Base-by-base conservation (phyloP, 352 stramenopile genomes). In the Blastocystis sp. region DNA sequence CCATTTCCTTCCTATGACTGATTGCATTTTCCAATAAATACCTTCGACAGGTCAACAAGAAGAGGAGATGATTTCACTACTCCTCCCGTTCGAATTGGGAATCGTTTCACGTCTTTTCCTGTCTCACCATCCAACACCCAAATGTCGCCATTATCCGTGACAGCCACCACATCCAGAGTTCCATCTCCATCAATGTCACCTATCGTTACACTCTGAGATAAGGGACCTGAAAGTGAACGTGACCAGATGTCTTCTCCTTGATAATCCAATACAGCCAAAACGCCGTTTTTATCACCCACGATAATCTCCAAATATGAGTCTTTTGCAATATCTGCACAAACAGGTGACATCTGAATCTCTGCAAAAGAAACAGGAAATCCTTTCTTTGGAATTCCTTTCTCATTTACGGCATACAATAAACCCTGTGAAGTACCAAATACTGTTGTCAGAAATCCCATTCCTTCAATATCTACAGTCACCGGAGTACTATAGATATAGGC, bases 231-330 rank as follows among this genome's bases (percentile, higher is more conserved):
- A 0, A 83, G 71, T 21, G 52, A 42, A n/a, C 46, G 42, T n/a
- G 49, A 83, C 71, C 71, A 83, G 12, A 83, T 27, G 19, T 83
- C 71, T 42, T 83, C 71, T 21, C 71, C 71, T 27, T 43, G 49
- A 35, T 57, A 29, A 42, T 83, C 54, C 27, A 83, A 24, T 7
- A 83, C 71, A 11, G 71, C 71, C 16, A 83, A 39, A 29, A 83
- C 51, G 16, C 71, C 71, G 16, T 21, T 43, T 35, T 67, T 63
- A 27, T 83, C 71, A 37, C 71, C 71, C 4, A 83, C 71, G 9
- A 83, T 56, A 46, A 83, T 83, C 71, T 83, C 71, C 21, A 83
- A 37, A 43, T 83, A 83, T 0, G 49, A 52, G 51, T 83, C 71
- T 27, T 29, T 43, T 0, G 51, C 71, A 16, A 83, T 32, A 42